These are phyloP conservation scores for Fragosphaeria purpurea DNA, from an alignment of 2,329 filamentous ascomycete species.

Conservation along the genomic window DNA sequence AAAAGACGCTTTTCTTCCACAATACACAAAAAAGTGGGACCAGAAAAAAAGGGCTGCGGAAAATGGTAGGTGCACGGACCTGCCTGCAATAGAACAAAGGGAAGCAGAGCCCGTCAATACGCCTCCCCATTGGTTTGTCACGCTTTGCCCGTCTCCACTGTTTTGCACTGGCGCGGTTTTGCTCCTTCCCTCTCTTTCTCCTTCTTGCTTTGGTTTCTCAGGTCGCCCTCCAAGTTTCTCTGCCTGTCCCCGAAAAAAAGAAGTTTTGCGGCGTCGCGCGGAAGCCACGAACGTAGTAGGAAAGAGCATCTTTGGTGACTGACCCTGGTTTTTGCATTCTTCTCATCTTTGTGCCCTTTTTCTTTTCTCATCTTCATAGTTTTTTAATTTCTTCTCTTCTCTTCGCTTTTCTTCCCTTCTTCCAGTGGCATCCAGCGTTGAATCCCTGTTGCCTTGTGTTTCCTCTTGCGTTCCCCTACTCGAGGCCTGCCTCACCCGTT, in stretches of 20 bases:
- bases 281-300: slow-evolving; percentile 5
- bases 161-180: slow-evolving; percentile 5
- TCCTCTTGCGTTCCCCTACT: not conserved
- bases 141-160: not conserved
- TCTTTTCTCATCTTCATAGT: not conserved
- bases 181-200: slow-evolving; percentile 2
- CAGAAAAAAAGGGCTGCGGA: not conserved
- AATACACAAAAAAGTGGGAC: no score
- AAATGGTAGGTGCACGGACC: slow-evolving; percentile 1
- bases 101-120: not conserved
- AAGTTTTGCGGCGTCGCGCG: slow-evolving; percentile 6
- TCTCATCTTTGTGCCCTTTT: not conserved
- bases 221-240: not conserved
- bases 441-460: no score
- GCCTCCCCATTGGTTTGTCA: slow-evolving; percentile 2
- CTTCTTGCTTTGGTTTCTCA: not conserved
- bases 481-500: no score
- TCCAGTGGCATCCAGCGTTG: no score
- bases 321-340: not conserved
- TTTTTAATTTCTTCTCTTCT: not conserved
- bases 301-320: slow-evolving; percentile 1
- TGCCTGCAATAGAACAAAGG: slow-evolving; percentile 2
- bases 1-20: not conserved
- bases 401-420: not conserved
- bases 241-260: not conserved